Evolutionary conservation across 2,329 filamentous ascomycete species (phyloP).

Genomic region (Colletotrichum siamense): DNA sequence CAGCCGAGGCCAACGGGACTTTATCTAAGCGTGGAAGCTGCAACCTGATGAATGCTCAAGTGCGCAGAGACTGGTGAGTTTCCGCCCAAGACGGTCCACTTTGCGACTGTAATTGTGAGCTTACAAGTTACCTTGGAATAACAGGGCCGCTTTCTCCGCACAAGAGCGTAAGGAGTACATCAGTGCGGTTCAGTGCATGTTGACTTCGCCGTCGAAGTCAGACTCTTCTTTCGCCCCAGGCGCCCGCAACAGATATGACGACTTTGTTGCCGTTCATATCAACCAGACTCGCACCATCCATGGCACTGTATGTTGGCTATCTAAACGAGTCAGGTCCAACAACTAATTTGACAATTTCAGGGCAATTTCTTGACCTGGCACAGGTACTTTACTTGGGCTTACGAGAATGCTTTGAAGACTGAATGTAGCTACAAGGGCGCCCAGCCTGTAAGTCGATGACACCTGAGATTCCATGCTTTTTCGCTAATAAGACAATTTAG

Average conservation of each 20-base stretch:
- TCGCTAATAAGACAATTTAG: neutral
- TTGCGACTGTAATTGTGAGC: neutral
- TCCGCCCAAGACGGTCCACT: too few species aligned
- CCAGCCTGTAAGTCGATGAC: constrained; percentile 6
- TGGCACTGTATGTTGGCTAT: neutral
- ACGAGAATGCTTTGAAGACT: constrained; percentile 19
- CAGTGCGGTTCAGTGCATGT: constrained; percentile 20
- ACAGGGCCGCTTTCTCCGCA: constrained; percentile 27
- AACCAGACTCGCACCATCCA: constrained; percentile 16
- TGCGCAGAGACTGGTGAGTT: constrained; percentile 4
- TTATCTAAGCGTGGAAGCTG: neutral
- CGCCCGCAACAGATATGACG: constrained; percentile 20
- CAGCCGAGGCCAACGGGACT: constrained; percentile 6
- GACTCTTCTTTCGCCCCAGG: constrained; percentile 6
- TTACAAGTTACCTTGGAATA: neutral
- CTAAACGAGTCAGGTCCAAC: too few species aligned
- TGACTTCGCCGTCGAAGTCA: constrained; percentile 6
- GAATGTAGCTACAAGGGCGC: constrained; percentile 23
- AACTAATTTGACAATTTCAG: neutral
- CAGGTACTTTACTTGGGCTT: constrained; percentile 17
- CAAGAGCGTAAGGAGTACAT: constrained; percentile 24
- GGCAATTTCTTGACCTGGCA: constrained; percentile 23
- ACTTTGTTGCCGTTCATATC: constrained; percentile 24
- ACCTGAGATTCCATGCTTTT: accelerated
- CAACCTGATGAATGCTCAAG: neutral